Conservation (phyloP, 108 stramenopile species). For the Schizochytrium sp. region DNA sequence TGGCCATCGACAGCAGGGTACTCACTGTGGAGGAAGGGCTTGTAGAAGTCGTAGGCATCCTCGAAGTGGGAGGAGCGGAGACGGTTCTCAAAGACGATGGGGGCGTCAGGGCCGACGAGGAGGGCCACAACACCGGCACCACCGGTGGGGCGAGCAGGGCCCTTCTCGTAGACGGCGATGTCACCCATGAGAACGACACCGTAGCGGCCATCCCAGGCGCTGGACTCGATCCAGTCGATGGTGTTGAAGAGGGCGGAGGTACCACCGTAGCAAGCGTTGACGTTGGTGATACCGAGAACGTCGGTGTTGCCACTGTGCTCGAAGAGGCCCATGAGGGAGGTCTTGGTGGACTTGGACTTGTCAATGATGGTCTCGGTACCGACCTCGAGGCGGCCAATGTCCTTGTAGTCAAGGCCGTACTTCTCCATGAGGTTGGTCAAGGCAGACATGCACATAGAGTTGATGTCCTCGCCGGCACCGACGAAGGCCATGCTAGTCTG, state of each 20-base stretch:
- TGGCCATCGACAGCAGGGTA: conserved; percentile 96
- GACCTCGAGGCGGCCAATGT: conserved; percentile 83
- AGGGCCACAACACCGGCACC: conserved; percentile 96
- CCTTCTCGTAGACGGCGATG: conserved; percentile 90
- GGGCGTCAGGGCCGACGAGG: conserved; percentile 91
- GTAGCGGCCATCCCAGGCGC: conserved; percentile 93
- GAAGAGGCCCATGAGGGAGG: conserved; percentile 92
- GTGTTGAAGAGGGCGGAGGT: conserved; percentile 95
- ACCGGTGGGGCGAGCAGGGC: conserved; percentile 94
- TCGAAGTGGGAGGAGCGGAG: conserved; percentile 88
- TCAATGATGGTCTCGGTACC: conserved; percentile 97
- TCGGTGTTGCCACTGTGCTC: conserved; percentile 83
- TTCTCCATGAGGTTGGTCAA: conserved; percentile 91
- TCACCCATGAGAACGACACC: conserved; percentile 96
- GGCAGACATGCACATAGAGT: conserved; percentile 91
- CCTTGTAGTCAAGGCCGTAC: conserved; percentile 85
- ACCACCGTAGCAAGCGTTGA: conserved; percentile 99
- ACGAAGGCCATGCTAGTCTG: conserved; percentile 92
- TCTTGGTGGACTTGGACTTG: conserved; percentile 96
- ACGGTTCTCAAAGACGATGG: conserved; percentile 81
- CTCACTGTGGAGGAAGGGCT: conserved; percentile 91
- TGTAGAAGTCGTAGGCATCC: conserved; percentile 98
- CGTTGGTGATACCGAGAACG: conserved; percentile 92
- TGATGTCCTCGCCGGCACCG: conserved; percentile 85
- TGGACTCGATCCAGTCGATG: conserved; percentile 88